Evolutionary conservation across 257 asterid genomes (phyloP).

Genomic region (Salvia rosmarinus): DNA sequence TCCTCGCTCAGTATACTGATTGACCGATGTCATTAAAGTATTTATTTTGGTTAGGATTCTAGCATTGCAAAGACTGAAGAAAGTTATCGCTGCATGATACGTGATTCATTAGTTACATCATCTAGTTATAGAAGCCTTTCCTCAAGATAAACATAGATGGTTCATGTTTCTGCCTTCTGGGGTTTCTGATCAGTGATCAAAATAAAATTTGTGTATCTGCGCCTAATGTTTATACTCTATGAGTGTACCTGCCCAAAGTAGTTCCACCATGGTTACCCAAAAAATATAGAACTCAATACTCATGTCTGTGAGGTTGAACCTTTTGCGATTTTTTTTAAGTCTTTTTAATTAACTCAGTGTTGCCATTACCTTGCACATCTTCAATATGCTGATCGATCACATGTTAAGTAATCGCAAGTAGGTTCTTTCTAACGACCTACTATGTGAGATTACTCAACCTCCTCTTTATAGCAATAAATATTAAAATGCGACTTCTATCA

Average conservation of each 20-base stretch:
- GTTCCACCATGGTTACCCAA: conserved; percentile 1
- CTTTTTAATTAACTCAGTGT: neutral
- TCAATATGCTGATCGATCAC: neutral
- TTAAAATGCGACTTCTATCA: conserved; percentile 3
- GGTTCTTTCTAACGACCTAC: neutral
- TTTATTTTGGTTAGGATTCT: conserved; percentile 8
- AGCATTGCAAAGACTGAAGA: conserved; percentile 19
- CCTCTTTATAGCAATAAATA: neutral
- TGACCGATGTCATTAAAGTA: conserved; percentile 17
- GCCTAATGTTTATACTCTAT: neutral
- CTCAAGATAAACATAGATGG: neutral
- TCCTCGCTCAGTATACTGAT: conserved; percentile 23
- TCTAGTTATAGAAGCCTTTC: conserved; percentile 9
- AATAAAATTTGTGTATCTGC: conserved; percentile 16
- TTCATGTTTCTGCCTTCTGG: neutral
- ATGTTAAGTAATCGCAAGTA: neutral
- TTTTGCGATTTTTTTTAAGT: neutral
- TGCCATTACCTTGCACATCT: neutral
- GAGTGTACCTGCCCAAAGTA: conserved; percentile 21
- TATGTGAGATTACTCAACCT: conserved; percentile 21
- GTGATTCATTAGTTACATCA: neutral
- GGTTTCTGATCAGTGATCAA: conserved; percentile 10
- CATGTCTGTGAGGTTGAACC: neutral
- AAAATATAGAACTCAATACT: conserved; percentile 4
- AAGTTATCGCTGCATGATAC: neutral